Base-by-base conservation (phyloP, 2,329 filamentous ascomycete genomes). In the Ampelomyces quisqualis region DNA sequence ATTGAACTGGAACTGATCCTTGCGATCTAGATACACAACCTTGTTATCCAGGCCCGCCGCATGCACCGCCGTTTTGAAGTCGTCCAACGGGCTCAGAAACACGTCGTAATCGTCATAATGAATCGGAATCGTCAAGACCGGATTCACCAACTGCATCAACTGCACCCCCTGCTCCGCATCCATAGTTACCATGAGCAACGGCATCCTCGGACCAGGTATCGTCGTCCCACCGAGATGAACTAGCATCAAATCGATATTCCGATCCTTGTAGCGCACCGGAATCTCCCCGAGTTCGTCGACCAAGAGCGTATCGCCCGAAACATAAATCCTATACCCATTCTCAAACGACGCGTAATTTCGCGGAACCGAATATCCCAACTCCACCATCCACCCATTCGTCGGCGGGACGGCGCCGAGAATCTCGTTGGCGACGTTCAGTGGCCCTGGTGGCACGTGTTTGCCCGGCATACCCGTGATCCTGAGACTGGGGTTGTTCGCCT, bases 151-250 rank as follows among this genome's bases (percentile, higher is more conserved):
- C 51, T 72, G 68, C 60, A 86, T 77, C 47, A 86, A 59, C 64
- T 82, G 67, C 19, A 85, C 51, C 0, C 81, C 81, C 61, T 84
- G 78, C 55, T 75, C 71, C 15, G 77, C 81, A 60, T 85, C 81
- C 81, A 86, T 86, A 0, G 81, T 85, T 2, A 85, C 78, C 81
- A 85, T 85, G 17, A 85, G 43, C 45, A 85, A 62, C 30, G 80
- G 79, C 60, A 81, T 53, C 4, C 73, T 71, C 0, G 80, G 79
- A 1, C 76, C 73, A 0, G 82, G 82, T 20, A 86, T 79, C 3
- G 80, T 85, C 0, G 81, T 85, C 2, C 81, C 82, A 14, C 82
- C 82, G 0, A 86, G 66, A 47, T 86, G 82, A 1, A 82, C 72
- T 9, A 86, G 71, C 82, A 86, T 85, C 38, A 85, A 64, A 54